phyloP scores from a whole-genome alignment of 169 alveolate species.

The Plasmodium falciparum region DNA sequence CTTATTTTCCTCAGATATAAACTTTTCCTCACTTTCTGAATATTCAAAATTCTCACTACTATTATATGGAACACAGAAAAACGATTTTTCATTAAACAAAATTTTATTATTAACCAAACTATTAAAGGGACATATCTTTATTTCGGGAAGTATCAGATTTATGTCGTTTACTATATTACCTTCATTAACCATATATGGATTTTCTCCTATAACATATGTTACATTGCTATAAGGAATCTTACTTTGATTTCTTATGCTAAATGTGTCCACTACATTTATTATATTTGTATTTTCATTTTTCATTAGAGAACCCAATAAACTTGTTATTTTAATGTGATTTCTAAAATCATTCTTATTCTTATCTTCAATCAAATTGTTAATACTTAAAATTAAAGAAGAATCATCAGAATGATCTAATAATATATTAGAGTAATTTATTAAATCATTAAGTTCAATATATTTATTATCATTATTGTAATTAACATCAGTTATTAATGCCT shows the following conservation, averaged over 20 bases:
- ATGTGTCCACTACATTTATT: conserved; percentile 61
- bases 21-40: conserved; percentile 47
- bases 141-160: conserved; percentile 66
- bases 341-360: conserved; percentile 62
- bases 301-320: conserved; percentile 68
- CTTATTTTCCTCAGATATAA: conserved; percentile 44
- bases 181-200: conserved; percentile 59
- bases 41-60: conserved; percentile 60
- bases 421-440: conserved; percentile 56
- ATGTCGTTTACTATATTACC: conserved; percentile 39
- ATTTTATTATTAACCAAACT: conserved; percentile 19
- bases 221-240: conserved; percentile 57
- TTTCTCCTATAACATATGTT: conserved; percentile 56
- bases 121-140: conserved; percentile 42
- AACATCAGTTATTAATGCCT: conserved; percentile 35
- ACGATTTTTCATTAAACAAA: conserved; percentile 20
- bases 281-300: conserved; percentile 52
- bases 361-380: conserved; percentile 54
- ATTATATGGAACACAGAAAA: conserved; percentile 60
- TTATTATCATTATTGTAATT: conserved; percentile 33
- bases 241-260: conserved; percentile 25
- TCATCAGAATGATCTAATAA: conserved; percentile 49
- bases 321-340: conserved; percentile 73
- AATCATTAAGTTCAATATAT: conserved; percentile 19
- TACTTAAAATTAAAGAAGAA: conserved; percentile 35